Conservation (phyloP, 2,329 filamentous ascomycete genomes). For the Penicillium frequentans region DNA sequence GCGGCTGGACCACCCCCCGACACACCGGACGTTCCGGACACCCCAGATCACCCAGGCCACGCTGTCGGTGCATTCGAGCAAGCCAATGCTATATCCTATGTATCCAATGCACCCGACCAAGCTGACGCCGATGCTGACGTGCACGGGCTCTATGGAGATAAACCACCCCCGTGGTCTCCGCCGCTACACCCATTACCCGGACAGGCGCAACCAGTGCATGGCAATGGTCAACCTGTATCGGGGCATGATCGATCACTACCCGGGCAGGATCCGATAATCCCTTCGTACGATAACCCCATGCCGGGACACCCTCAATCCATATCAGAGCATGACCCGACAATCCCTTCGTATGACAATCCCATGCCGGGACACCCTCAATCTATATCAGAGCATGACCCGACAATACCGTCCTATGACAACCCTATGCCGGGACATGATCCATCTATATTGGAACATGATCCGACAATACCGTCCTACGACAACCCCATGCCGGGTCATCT, state of each 20-base stretch:
- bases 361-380: not conserved
- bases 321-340: not conserved
- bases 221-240: not conserved
- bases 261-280: not conserved
- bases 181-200: not conserved
- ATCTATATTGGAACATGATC: not conserved
- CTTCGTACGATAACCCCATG: not conserved
- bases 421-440: not conserved
- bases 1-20: not conserved
- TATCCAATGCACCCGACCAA: not conserved
- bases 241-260: not conserved
- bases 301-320: not conserved
- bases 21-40: not conserved
- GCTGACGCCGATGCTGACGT: not conserved
- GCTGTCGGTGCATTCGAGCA: not conserved
- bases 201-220: not conserved
- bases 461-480: not conserved
- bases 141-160: not conserved
- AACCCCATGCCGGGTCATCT: not conserved
- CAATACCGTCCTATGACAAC: no score
- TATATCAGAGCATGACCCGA: not conserved
- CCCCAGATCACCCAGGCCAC: not conserved
- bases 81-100: not conserved
- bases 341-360: not conserved
- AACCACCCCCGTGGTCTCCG: not conserved